Base-by-base conservation (phyloP, 768 basidiomycete genomes). In the Wakefieldia striispora region DNA sequence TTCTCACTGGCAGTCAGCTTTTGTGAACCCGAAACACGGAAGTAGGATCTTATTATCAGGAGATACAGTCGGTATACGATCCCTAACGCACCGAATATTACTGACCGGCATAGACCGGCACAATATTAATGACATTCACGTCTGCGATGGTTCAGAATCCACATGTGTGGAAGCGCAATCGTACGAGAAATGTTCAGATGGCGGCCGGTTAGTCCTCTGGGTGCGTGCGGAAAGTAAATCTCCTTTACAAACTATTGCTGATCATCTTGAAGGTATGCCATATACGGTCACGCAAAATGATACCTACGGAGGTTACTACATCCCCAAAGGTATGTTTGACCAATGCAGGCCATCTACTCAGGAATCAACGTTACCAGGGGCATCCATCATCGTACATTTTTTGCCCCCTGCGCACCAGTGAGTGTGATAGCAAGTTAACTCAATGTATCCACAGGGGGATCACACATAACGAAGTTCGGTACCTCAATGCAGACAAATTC, bases 221-320 rank as follows among this genome's bases (percentile, higher is more conserved):
- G 57, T 58, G 19, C 7, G 38, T 14, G 4, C 19, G 38, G 6
- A 14, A 37, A 17, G 3, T 6, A 5, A 7, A n/a, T 3, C 4
- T 45, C 12, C 10, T 4, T 19, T 13, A 20, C 1, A 11, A 29
- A 14, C 3, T 3, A n/a, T 40, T 13, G n/a, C 26, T 56, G n/a
- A 56, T 23, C n/a, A 2, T 17, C 29, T 12, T 27, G 7, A 43
- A 53, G 50, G 33, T 1, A 9, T 58, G 31, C 70, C 24, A 7
- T 24, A 68, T 45, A 40, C 53, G 11, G 19, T 60, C 6, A 71
- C 69, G 0, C 53, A 60, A 29, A 72, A 73, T 47, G 76, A 77
- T 40, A 50, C 67, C 12, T 77, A 76, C 54, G 60, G 67, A 19
- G 70, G 72, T 17, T 77, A 77, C 50, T 62, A 76, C 11, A 83